Conservation (phyloP, 2,329 filamentous ascomycete species). For the Claviceps humidiphila region DNA sequence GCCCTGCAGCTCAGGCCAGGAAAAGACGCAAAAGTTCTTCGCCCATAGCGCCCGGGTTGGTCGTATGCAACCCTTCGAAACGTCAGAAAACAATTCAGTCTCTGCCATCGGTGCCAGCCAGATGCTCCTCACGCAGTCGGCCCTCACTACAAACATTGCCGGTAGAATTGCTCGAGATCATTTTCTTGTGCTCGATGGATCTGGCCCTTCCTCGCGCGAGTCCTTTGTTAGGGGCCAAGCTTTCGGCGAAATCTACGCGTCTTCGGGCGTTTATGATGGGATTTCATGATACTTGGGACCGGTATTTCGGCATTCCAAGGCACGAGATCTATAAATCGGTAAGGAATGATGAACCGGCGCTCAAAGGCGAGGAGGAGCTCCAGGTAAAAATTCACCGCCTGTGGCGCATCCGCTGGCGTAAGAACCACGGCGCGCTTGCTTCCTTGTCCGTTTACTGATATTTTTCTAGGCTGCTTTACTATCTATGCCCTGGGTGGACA, state of each 20-base stretch:
- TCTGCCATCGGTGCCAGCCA: slow-evolving; percentile 17
- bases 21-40: slow-evolving; percentile 27
- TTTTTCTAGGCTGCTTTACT: slow-evolving; percentile 28
- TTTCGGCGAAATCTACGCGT: slow-evolving; percentile 29
- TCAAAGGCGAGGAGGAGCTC: slow-evolving; percentile 25
- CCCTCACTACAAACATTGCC: slow-evolving; percentile 27
- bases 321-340: neutral
- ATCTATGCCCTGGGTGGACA: slow-evolving; percentile 29
- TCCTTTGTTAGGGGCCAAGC: slow-evolving; percentile 26
- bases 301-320: slow-evolving; percentile 18
- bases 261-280: slow-evolving; percentile 23
- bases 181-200: slow-evolving; percentile 37
- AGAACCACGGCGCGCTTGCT: neutral
- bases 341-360: neutral
- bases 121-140: slow-evolving; percentile 14
- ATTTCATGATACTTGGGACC: slow-evolving; percentile 26
- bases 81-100: slow-evolving; percentile 16
- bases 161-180: slow-evolving; percentile 38
- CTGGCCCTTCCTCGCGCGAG: slow-evolving; percentile 32
- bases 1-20: slow-evolving; percentile 33
- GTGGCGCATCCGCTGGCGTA: neutral
- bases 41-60: slow-evolving; percentile 4
- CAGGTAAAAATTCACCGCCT: slow-evolving; percentile 24
- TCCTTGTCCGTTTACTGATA: neutral
- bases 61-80: neutral